Conservation (phyloP, 2,329 filamentous ascomycete genomes). For the Cercospora citrullina region DNA sequence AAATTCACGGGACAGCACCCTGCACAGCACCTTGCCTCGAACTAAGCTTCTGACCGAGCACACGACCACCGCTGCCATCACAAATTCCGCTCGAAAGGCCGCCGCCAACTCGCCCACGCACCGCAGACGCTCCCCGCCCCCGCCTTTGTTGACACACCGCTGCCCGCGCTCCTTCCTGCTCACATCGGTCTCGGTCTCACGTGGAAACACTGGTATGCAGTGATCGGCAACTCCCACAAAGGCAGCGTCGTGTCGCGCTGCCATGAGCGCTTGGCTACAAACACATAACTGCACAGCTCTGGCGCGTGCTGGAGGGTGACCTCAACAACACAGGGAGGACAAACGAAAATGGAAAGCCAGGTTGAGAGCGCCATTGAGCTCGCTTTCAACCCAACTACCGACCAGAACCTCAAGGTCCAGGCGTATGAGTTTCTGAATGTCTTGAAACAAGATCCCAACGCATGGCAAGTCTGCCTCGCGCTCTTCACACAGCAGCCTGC, state of each 20-base stretch:
- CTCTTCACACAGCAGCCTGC: conserved; percentile 80
- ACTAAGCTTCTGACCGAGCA: neutral
- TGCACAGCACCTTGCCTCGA: neutral
- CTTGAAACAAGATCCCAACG: conserved; percentile 76
- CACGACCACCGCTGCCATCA: neutral
- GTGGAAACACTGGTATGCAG: conserved; percentile 13
- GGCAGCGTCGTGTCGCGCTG: conserved; percentile 20
- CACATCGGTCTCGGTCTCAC: neutral
- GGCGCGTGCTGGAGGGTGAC: conserved; percentile 14
- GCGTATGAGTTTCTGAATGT: conserved; percentile 78
- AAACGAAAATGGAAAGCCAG: conserved; percentile 51
- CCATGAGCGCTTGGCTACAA: conserved; percentile 20
- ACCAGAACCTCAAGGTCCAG: conserved; percentile 73
- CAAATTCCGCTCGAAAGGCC: neutral
- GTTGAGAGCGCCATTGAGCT: conserved; percentile 95
- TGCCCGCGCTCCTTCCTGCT: neutral
- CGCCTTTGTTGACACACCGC: neutral
- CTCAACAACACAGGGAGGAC: neutral
- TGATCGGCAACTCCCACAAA: conserved; percentile 12
- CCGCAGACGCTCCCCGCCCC: neutral
- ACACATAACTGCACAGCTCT: conserved; percentile 12
- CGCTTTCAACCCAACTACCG: conserved; percentile 77
- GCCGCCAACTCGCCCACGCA: neutral
- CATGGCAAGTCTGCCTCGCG: conserved; percentile 84
- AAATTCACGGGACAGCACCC: neutral